A percentile compares a stretch with the other conserved stretches of the same genome.
Evolutionary conservation across 1,139 yeast genomes (phyloP).

Genomic region (Spathaspora sp.): DNA sequence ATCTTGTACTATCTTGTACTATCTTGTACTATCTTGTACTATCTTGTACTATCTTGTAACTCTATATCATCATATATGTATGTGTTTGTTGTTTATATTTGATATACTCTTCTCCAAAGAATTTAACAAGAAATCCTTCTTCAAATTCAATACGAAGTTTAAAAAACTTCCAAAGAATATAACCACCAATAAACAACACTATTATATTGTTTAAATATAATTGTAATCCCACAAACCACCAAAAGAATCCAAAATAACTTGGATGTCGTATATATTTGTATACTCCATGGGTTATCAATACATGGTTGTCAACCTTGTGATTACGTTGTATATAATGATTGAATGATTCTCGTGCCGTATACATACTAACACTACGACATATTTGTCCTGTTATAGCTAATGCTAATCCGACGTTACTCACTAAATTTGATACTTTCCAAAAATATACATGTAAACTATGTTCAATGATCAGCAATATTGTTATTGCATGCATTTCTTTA

Average conservation of each 20-base stretch:
- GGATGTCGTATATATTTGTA: constrained; percentile 78
- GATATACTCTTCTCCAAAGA: constrained; percentile 68
- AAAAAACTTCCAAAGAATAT: constrained; percentile 65
- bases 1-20: neutral
- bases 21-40: neutral
- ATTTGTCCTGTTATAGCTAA: constrained; percentile 61
- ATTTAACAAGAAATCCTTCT: constrained; percentile 59
- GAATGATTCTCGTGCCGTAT: constrained; percentile 84
- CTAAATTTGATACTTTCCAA: neutral
- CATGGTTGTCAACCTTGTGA: constrained; percentile 51
- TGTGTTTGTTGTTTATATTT: constrained; percentile 37
- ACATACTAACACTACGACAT: constrained; percentile 75
- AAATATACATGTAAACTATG: constrained; percentile 9
- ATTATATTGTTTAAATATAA: constrained; percentile 57
- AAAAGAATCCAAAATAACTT: constrained; percentile 84
- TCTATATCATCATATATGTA: constrained; percentile 14
- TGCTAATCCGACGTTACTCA: constrained; percentile 40
- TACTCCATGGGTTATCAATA: constrained; percentile 69
- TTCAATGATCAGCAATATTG: constrained; percentile 34
- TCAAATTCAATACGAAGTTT: constrained; percentile 63
- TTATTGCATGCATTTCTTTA: constrained; percentile 68
- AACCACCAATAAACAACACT: constrained; percentile 25
- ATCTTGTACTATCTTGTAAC: neutral
- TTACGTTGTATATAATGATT: constrained; percentile 70
- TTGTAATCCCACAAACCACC: constrained; percentile 93